Evolutionary conservation across 1,284 basidiomycete genomes (phyloP), one percentile per base, ranked within the genome.

Genomic region (Sanghuangporus weigelae): DNA sequence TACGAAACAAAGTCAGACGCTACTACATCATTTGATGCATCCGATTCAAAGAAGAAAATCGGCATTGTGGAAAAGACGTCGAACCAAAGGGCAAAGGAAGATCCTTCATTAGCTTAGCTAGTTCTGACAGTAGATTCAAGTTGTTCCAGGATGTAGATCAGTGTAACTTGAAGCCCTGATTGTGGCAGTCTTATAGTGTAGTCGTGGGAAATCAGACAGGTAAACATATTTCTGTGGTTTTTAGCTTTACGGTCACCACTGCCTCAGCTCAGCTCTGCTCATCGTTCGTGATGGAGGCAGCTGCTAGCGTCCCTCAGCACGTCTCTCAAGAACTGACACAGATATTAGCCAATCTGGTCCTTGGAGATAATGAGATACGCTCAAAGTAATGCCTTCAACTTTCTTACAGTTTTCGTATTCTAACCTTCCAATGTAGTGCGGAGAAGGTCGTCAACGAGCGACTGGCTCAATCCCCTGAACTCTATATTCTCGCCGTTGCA

Each of bases 391-490:
- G 79, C 40, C 10, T n/a, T 23, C 42, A 59, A 60, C 54, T 42
- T 48, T 36, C 35, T 36, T 55, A 19, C 26, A 19, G 14, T 50
- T 19, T 16, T 10, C 23, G 23, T 39, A 21, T 40, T 12, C 59
- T 16, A 54, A 42, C 16, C 19, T 35, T 26, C 44, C 40, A 19
- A 36, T 57, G 19, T 70, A 91, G 89, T 74, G 89, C 89, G 63
- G 90, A 92, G 71, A 85, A 84, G 63, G 86, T 86, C 1, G 88
- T 92, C 65, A 89, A 92, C 71, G 88, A 92, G 67, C 79, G 89
- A 19, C 78, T 92, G 42, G 81, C 84, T 12, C 85, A 87, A 69
- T 86, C 86, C 1, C 90, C 90, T 5, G 89, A 92, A 77, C 78
- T 88, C 7, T 90, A 91, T 68, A 73, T 92, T 14, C 80, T 92